Conservation (phyloP, 2,329 filamentous ascomycete species). For the Monosporascus ibericus region DNA sequence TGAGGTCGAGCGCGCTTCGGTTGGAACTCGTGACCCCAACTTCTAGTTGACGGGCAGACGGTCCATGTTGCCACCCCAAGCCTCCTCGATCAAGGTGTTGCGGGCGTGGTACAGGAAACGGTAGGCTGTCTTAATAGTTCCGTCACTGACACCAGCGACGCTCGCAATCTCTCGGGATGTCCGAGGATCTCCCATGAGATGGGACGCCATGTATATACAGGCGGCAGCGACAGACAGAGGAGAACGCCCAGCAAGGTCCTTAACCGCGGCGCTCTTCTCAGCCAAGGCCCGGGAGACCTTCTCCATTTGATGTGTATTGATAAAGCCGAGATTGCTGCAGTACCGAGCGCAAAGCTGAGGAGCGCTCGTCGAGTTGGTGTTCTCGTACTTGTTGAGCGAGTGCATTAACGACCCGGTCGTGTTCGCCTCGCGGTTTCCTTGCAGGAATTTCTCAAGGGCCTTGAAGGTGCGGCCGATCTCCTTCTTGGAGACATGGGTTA, state of each 20-base stretch:
- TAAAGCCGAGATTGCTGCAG: constrained; percentile 73
- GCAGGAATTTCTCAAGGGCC: constrained; percentile 79
- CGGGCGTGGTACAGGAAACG: constrained; percentile 74
- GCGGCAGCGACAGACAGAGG: constrained; percentile 90
- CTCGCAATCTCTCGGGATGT: constrained; percentile 79
- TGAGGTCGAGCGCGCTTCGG: too few species aligned
- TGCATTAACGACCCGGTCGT: constrained; percentile 42
- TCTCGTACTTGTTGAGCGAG: constrained; percentile 64
- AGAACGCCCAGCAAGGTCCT: constrained; percentile 83
- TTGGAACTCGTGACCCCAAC: not conserved
- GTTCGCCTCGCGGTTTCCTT: constrained; percentile 62
- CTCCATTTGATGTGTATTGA: constrained; percentile 66
- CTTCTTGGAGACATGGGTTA: constrained; percentile 94
- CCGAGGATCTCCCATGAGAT: constrained; percentile 74
- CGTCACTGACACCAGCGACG: constrained; percentile 87
- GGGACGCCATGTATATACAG: constrained; percentile 93
- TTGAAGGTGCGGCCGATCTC: constrained; percentile 97
- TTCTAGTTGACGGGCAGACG: constrained; percentile 58
- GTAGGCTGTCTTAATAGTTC: constrained; percentile 94
- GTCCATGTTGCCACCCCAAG: constrained; percentile 67
- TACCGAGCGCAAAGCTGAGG: constrained; percentile 84
- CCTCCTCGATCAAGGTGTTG: constrained; percentile 66
- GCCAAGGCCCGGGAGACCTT: constrained; percentile 77
- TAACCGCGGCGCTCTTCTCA: constrained; percentile 67
- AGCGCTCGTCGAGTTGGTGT: constrained; percentile 71